These are phyloP conservation scores for Aspergillus neoniger DNA, from an alignment of 2,329 filamentous ascomycete genomes.

Conservation along the genomic window DNA sequence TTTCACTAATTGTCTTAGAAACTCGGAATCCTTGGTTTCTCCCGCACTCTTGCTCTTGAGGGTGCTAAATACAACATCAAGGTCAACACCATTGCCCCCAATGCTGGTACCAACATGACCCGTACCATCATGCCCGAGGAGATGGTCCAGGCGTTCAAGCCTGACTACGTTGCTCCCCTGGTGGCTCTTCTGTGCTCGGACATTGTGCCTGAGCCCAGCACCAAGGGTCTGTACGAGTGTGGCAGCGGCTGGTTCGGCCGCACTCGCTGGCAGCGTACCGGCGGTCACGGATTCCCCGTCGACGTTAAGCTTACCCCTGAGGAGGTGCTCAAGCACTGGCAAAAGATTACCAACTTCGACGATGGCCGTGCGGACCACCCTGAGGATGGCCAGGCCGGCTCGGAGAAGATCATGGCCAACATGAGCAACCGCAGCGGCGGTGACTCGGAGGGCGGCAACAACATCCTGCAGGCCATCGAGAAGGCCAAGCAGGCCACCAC, in stretches of 20 bases:
- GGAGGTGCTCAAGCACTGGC: constrained; percentile 73
- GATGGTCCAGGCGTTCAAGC: constrained; percentile 98
- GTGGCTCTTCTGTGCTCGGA: constrained; percentile 86
- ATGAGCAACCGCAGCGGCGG: constrained; percentile 69
- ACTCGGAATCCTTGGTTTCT: constrained; percentile 92
- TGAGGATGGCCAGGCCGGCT: constrained; percentile 71
- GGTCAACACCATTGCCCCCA: constrained; percentile 97
- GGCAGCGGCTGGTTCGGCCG: constrained; percentile 90
- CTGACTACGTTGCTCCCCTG: constrained; percentile 93
- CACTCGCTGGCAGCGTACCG: constrained; percentile 92
- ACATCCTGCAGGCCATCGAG: constrained; percentile 74
- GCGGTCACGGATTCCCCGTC: constrained; percentile 87
- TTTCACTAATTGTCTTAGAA: constrained; percentile 55
- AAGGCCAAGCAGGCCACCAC: constrained; percentile 71
- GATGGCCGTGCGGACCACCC: constrained; percentile 86
- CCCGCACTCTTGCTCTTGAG: constrained; percentile 86
- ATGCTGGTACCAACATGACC: constrained; percentile 95
- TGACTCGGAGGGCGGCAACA: constrained; percentile 53
- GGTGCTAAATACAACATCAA: constrained; percentile 97
- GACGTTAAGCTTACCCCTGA: constrained; percentile 83
- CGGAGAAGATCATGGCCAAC: constrained; percentile 82
- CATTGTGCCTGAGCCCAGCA: constrained; percentile 78
- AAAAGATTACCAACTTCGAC: constrained; percentile 81
- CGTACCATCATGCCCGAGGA: constrained; percentile 92
- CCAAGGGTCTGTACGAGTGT: constrained; percentile 88